Base-by-base conservation (phyloP, 2,329 filamentous ascomycete species). In the Venturia aucupariae region DNA sequence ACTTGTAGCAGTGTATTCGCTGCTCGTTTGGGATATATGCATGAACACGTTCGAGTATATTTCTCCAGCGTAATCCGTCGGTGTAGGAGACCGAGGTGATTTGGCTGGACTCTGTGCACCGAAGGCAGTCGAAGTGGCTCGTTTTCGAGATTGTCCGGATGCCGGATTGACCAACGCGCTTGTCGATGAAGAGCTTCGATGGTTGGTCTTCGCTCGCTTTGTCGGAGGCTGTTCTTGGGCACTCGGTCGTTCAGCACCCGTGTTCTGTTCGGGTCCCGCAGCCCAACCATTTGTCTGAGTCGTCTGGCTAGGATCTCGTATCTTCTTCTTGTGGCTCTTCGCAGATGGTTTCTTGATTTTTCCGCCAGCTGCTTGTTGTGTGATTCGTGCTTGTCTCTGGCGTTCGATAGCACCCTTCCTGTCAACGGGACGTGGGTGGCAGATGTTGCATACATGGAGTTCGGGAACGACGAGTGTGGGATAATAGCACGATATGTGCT, bases 401-500 rank as follows among this genome's bases (percentile, higher is more conserved):
- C 88, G 86, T 71, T 92, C 89, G 67, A 85, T 85, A 66, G 94
- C 93, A 71, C 86, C 84, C 72, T 87, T 85, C 61, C 81, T 80
- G 73, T 97, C 89, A 70, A 97, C 77, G 4, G 79, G 77, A 67
- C 92, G 84, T 22, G 92, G 92, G 66, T 89, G 86, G 79, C 94
- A 99, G 70, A 96, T 91, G 71, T 86, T 86, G 78, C 94, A 99
- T 64, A 88, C 90, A 79, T 99, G 93, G 65, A 90, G 82, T 71
- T 80, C 88, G 76, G 75, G 92, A 77, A 78, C 89, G 82, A 81
- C 90, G 82, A 75, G 86, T 65, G 75, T 83, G 73, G 85, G 84
- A 75, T 97, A 97, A 78, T 96, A 97, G 78, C 94, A 99, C 74
- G 92, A 88, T 71, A 96, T 96, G 77, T 99, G 94, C 78, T 99